Conservation (phyloP, 495 filamentous ascomycete genomes). For the Aspergillus funiculosus region DNA sequence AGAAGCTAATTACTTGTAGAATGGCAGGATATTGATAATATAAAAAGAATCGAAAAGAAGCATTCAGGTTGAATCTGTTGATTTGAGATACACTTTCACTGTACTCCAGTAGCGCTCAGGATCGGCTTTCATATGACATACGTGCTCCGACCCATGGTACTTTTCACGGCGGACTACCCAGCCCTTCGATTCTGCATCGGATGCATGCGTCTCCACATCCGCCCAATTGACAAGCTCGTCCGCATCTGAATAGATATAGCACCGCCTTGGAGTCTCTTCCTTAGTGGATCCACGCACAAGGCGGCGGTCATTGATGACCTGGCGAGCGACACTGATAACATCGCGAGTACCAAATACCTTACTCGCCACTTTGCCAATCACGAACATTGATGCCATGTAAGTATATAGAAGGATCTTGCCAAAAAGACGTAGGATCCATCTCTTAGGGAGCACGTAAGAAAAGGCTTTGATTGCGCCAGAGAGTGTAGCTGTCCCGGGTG, state of each 20-base stretch:
- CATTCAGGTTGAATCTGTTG: neutral
- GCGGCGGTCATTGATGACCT: conserved; percentile 26
- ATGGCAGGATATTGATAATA: too few species aligned
- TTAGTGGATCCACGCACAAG: conserved; percentile 23
- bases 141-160: conserved; percentile 39
- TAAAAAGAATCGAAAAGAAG: too few species aligned
- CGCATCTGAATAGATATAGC: conserved; percentile 43
- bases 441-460: conserved; percentile 31
- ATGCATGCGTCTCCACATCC: conserved; percentile 41
- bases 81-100: conserved; percentile 21
- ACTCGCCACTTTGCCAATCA: conserved; percentile 13
- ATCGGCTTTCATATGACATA: conserved; percentile 40
- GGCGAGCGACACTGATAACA: conserved; percentile 24
- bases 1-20: too few species aligned
- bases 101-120: conserved; percentile 41
- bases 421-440: conserved; percentile 29
- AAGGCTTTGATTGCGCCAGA: conserved; percentile 28
- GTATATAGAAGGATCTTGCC: conserved; percentile 25
- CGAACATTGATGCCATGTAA: conserved; percentile 13
- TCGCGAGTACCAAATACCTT: conserved; percentile 19
- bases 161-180: conserved; percentile 34
- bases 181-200: conserved; percentile 30
- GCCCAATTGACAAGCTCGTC: conserved; percentile 37
- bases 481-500: conserved; percentile 33
- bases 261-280: conserved; percentile 19